These are phyloP conservation scores for Myotisia sp. DNA, from an alignment of 2,329 filamentous ascomycete genomes.

Conservation along the genomic window DNA sequence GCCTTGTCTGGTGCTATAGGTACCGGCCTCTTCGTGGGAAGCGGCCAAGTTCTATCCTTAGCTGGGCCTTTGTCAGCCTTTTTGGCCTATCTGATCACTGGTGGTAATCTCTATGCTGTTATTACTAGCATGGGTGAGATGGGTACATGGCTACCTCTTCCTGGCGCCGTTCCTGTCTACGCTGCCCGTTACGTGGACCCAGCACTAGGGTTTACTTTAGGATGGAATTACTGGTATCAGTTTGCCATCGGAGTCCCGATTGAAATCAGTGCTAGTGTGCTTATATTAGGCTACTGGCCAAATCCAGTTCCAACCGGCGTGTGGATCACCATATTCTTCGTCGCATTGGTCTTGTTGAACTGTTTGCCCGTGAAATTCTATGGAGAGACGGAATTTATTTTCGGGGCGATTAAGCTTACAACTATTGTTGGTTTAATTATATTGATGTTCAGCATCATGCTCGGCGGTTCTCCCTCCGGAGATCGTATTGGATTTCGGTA, in stretches of 20 bases:
- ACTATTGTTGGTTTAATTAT: slow-evolving; percentile 39
- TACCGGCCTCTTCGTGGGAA: slow-evolving; percentile 23
- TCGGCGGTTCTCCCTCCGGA: slow-evolving; percentile 33
- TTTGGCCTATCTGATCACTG: slow-evolving; percentile 25
- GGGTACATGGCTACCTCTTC: slow-evolving; percentile 27
- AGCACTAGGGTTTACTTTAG: slow-evolving; percentile 34
- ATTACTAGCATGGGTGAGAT: slow-evolving; percentile 30
- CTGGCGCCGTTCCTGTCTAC: slow-evolving; percentile 38
- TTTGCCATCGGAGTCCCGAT: slow-evolving; percentile 38
- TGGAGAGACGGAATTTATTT: slow-evolving; percentile 28
- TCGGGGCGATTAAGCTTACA: slow-evolving; percentile 37
- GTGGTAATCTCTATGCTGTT: slow-evolving; percentile 37
- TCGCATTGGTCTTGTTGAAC: slow-evolving; percentile 14
- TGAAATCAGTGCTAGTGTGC: slow-evolving; percentile 35
- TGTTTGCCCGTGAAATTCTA: slow-evolving; percentile 14
- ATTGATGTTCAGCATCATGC: slow-evolving; percentile 37
- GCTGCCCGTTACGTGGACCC: slow-evolving; percentile 25
- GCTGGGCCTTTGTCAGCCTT: slow-evolving; percentile 23
- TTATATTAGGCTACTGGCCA: slow-evolving; percentile 33
- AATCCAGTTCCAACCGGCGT: slow-evolving; percentile 13
- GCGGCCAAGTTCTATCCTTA: slow-evolving; percentile 21
- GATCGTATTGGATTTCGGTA: slow-evolving; percentile 36
- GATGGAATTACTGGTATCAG: slow-evolving; percentile 41
- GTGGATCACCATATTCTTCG: slow-evolving; percentile 16
- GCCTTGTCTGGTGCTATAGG: slow-evolving; percentile 26